phyloP scores from a whole-genome alignment of 495 filamentous ascomycete species.

The Penicillium tannophilum region DNA sequence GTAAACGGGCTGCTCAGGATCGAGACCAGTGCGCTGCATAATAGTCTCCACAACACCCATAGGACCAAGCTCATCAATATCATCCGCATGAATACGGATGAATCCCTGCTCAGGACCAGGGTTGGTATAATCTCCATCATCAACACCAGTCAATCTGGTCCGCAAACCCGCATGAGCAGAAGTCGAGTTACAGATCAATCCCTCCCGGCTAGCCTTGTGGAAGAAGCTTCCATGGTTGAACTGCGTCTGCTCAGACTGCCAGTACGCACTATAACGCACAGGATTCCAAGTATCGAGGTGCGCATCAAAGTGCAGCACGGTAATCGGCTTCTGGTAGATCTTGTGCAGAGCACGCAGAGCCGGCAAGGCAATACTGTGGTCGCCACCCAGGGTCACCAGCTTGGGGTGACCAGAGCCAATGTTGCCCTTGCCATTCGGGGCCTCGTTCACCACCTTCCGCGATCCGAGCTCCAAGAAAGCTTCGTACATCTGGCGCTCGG shows the following conservation, averaged over 20 bases:
- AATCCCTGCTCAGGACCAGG: constrained; percentile 62
- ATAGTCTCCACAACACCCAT: constrained; percentile 61
- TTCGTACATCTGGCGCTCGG: constrained; percentile 74
- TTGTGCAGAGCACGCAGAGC: constrained; percentile 71
- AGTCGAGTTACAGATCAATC: constrained; percentile 65
- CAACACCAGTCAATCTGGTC: constrained; percentile 67
- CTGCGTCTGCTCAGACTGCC: constrained; percentile 65
- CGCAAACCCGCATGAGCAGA: constrained; percentile 79
- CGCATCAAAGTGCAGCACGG: constrained; percentile 84
- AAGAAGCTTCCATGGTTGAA: constrained; percentile 90
- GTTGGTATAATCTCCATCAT: constrained; percentile 64
- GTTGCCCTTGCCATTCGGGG: constrained; percentile 38
- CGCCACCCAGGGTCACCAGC: constrained; percentile 78
- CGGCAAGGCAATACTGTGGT: constrained; percentile 77
- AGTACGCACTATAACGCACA: constrained; percentile 72
- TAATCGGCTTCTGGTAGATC: constrained; percentile 69
- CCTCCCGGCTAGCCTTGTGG: constrained; percentile 76
- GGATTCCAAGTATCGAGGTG: constrained; percentile 87
- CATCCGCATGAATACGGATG: constrained; percentile 64
- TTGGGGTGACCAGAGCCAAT: constrained; percentile 57
- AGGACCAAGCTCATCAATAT: constrained; percentile 68
- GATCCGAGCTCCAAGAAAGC: constrained; percentile 68
- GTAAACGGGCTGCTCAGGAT: constrained; percentile 66
- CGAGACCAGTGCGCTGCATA: constrained; percentile 61
- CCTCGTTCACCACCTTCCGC: constrained; percentile 42